These are phyloP conservation scores for Fraxinus velutina DNA, from an alignment of 305 asterid species.

Conservation along the genomic window DNA sequence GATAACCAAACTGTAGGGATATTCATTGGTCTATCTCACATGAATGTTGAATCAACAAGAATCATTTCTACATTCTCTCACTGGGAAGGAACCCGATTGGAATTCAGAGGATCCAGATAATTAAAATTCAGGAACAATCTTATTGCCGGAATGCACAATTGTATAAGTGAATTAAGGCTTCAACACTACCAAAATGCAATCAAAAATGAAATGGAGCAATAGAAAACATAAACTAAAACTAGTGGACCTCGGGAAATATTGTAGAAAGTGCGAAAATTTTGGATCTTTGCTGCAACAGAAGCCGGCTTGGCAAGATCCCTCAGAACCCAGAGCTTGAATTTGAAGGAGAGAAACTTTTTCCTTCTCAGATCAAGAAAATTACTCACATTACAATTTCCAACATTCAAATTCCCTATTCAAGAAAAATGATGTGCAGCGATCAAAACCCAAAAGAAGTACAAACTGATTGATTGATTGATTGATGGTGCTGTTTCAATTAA, in stretches of 20 bases:
- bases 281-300: slow-evolving; percentile 22
- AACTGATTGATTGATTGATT: slow-evolving; percentile 24
- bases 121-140: slow-evolving; percentile 6
- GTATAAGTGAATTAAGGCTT: background rate
- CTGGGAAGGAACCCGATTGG: background rate
- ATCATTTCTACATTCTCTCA: background rate
- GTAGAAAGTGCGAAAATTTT: slow-evolving; percentile 11
- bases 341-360: slow-evolving; percentile 6
- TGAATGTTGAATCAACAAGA: background rate
- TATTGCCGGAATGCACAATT: background rate
- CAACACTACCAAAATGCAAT: background rate
- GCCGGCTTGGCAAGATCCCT: background rate
- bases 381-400: slow-evolving; percentile 14
- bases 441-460: background rate
- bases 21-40: background rate
- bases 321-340: background rate
- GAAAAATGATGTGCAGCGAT: slow-evolving; percentile 4
- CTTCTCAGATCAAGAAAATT: slow-evolving; percentile 29
- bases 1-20: background rate
- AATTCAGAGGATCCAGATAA: background rate
- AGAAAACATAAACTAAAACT: slow-evolving; percentile 12
- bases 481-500: slow-evolving; percentile 4
- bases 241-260: background rate
- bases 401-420: slow-evolving; percentile 13
- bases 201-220: slow-evolving; percentile 6